Base-by-base conservation (phyloP, 768 basidiomycete species). In the Amanita inopinata region DNA sequence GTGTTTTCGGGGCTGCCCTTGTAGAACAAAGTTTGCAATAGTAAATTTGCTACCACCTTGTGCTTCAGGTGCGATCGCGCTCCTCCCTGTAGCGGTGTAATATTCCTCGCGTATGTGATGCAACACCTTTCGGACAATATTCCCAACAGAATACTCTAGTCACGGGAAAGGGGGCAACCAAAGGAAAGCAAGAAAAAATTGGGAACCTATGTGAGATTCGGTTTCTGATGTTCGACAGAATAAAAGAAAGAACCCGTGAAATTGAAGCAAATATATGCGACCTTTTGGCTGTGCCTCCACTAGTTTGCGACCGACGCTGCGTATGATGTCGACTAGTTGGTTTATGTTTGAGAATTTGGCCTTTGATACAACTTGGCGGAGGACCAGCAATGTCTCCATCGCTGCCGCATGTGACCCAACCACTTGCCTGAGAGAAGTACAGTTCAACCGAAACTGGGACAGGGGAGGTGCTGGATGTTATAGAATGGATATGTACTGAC, bases 31-130 rank as follows among this genome's bases (percentile, higher is more conserved):
- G 55, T 81, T 84, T 12, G 85, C 73, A 44, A 91, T 86, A 18
- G 87, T 85, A 54, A 82, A 81, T 7, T 69, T 63, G 12, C 63
- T 57, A 18, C 54, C 47, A n/a, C 4, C 11, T n/a, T 44, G 20
- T 24, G 33, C 25, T 22, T 18, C 15, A 19, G 66, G 56, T 20
- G 65, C 54, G 1, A 62, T 54, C 5, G 66, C 54, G 0, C 65
- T 58, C 41, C 67, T 76, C 50, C 63, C 67, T 10, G 71, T 78
- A 1, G 89, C 89, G 3, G 92, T 86, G 47, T 84, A 72, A 59
- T 91, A 93, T 56, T 99, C 96, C 61, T 99, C 96, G 38, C 91
- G 77, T 45, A 99, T 83, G 55, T 96, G 85, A 56, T 93, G 90
- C 19, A 97, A 67, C 17, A 97, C 80, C 55, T 90, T 90, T 28